phyloP scores from a whole-genome alignment of 768 basidiomycete genomes.

The Mycena pura region DNA sequence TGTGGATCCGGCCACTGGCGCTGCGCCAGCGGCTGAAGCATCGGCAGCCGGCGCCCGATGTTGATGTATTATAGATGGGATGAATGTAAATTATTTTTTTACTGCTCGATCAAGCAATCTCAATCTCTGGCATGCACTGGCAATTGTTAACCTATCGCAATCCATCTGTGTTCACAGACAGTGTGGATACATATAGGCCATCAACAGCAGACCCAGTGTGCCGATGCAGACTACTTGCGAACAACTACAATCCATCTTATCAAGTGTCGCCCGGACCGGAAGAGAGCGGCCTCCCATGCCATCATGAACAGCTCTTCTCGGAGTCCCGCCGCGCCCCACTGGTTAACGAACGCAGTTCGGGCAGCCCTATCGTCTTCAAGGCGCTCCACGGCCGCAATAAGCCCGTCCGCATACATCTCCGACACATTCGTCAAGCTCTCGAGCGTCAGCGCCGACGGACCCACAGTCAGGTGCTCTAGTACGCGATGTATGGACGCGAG shows the following conservation, averaged over 20 bases:
- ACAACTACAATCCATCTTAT: constrained; percentile 54
- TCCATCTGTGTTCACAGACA: neutral
- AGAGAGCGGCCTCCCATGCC: constrained; percentile 59
- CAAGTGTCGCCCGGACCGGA: constrained; percentile 50
- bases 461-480: constrained; percentile 41
- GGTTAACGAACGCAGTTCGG: constrained; percentile 38
- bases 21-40: constrained; percentile 41
- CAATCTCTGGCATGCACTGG: too few relatives aligned
- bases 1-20: constrained; percentile 83
- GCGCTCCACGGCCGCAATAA: constrained; percentile 32
- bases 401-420: constrained; percentile 33
- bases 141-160: too few relatives aligned
- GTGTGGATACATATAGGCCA: too few relatives aligned
- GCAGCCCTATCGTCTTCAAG: constrained; percentile 36
- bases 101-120: neutral
- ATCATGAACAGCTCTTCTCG: constrained; percentile 54
- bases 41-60: constrained; percentile 16
- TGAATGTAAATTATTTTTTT: constrained; percentile 11
- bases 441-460: constrained; percentile 36
- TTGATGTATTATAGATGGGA: constrained; percentile 21
- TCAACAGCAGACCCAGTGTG: too few relatives aligned
- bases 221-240: constrained; percentile 28
- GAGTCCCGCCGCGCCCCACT: constrained; percentile 45
- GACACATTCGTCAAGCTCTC: constrained; percentile 50
- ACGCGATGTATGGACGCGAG: constrained; percentile 45